Evolutionary conservation across 345 rosid species (phyloP).

Genomic region (Eucalyptus regnans): DNA sequence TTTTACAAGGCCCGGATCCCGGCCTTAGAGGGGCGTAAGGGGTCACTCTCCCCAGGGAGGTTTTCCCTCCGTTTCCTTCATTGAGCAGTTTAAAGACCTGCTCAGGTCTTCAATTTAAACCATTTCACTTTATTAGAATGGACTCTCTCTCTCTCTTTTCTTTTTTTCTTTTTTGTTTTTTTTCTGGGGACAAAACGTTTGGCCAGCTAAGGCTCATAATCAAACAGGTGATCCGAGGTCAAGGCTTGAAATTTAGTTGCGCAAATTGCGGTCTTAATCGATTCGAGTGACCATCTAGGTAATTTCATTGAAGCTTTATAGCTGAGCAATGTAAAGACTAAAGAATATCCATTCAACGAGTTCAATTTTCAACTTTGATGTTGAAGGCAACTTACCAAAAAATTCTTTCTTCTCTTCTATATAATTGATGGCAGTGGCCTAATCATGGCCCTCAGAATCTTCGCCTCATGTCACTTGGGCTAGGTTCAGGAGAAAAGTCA

Average conservation of each 20-base stretch:
- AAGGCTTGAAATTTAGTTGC: neutral
- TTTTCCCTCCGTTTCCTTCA: too few species aligned
- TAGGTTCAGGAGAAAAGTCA: neutral
- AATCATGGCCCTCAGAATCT: neutral
- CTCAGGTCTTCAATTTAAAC: too few species aligned
- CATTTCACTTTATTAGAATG: too few species aligned
- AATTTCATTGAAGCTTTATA: neutral
- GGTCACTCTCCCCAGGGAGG: too few species aligned
- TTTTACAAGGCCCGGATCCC: too few species aligned
- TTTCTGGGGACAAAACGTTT: neutral
- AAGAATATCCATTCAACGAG: neutral
- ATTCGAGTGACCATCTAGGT: neutral
- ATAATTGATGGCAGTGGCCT: fast-evolving
- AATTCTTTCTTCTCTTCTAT: neutral
- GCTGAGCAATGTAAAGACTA: neutral
- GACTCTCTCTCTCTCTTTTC: too few species aligned
- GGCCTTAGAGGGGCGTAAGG: too few species aligned
- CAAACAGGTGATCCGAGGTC: neutral
- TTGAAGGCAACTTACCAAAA: neutral
- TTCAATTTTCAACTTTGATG: neutral
- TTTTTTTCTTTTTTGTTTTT: too few species aligned
- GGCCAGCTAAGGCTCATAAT: neutral
- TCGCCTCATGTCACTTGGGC: neutral
- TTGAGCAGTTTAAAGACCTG: too few species aligned
- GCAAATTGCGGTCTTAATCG: neutral